phyloP scores from a whole-genome alignment of 805 yeast genomes.

The Dipodascus albidus region DNA sequence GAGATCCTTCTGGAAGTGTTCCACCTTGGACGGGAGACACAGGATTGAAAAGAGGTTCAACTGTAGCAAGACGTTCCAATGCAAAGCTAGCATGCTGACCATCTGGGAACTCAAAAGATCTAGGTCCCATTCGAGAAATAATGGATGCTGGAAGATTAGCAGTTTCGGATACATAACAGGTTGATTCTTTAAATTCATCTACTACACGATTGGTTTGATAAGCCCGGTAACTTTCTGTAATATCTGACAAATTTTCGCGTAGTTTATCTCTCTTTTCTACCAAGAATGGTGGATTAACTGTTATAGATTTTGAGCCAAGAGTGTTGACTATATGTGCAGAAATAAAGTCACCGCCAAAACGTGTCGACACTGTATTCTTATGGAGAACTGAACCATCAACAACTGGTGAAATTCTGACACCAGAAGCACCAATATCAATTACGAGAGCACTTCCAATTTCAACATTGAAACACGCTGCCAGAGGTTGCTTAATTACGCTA shows the following conservation, averaged over 20 bases:
- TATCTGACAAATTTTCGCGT: conserved; percentile 28
- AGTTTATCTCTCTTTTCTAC: conserved; percentile 26
- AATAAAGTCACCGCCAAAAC: conserved; percentile 69
- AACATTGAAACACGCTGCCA: conserved; percentile 38
- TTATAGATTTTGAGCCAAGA: conserved; percentile 28
- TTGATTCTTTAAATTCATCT: conserved; percentile 37
- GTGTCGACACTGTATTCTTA: conserved; percentile 27
- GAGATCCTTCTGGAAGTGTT: conserved; percentile 27
- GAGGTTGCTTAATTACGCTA: conserved; percentile 62
- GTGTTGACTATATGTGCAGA: conserved; percentile 49
- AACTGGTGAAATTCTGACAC: conserved; percentile 41
- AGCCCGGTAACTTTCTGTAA: conserved; percentile 29
- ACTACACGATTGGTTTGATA: conserved; percentile 20
- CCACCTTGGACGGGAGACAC: conserved; percentile 32
- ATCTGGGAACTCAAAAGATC: conserved; percentile 50
- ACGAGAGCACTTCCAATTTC: conserved; percentile 72
- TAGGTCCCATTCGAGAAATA: conserved; percentile 24
- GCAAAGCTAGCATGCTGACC: conserved; percentile 38
- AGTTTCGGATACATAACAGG: conserved; percentile 27
- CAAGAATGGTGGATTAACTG: conserved; percentile 25
- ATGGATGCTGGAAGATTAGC: conserved; percentile 29
- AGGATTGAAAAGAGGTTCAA: conserved; percentile 69
- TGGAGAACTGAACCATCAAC: conserved; percentile 56
- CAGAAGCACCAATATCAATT: conserved; percentile 66
- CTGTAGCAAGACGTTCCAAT: conserved; percentile 40